Base-by-base conservation (phyloP, 2,329 filamentous ascomycete genomes). In the Ophiocordyceps robertsii region DNA sequence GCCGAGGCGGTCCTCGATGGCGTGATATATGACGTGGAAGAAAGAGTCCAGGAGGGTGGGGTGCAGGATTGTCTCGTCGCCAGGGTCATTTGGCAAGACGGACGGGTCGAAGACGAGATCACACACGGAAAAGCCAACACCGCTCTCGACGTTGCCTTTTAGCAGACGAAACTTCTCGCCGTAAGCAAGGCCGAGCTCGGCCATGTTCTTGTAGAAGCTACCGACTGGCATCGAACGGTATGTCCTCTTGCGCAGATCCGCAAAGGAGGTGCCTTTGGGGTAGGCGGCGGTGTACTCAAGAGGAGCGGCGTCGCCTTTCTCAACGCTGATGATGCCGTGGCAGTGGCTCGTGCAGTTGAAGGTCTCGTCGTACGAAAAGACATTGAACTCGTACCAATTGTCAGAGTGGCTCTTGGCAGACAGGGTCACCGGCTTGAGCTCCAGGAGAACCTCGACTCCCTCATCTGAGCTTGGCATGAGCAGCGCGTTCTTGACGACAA, bases 21-120 rank as follows among this genome's bases (percentile, higher is more conserved):
- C 51, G 36, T 49, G 43, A 45, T 54, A 52, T 29, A 55, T 51
- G 38, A 51, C 46, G 39, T 55, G 52, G 46, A 55, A 54, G 44
- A 51, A 49, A 12, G 52, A 46, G 39, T 56, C 52, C 3, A 56
- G 44, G 8, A 53, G 48, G 9, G 49, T 51, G 1, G 52, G 51
- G 33, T 53, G 51, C 29, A 54, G 41, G 21, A 52, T 42, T 13
- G 50, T 53, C 43, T 52, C 50, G 21, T 55, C 51, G n/a, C 48
- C 47, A 32, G 44, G 30, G 12, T 49, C 46, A 11, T 46, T 44
- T 4, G 47, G 46, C 4, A 53, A 43, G 14, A 37, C 42, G 11
- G 36, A 43, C 5, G 49, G 51, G 19, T 53, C 48, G 32, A 48
- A 53, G n/a, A 46, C 39, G 2, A 53, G 47, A 24, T 47, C 43